Evolutionary conservation across 2,329 filamentous ascomycete genomes (phyloP), one percentile per base, ranked within the genome.

Genomic region (Venturia carpophila): DNA sequence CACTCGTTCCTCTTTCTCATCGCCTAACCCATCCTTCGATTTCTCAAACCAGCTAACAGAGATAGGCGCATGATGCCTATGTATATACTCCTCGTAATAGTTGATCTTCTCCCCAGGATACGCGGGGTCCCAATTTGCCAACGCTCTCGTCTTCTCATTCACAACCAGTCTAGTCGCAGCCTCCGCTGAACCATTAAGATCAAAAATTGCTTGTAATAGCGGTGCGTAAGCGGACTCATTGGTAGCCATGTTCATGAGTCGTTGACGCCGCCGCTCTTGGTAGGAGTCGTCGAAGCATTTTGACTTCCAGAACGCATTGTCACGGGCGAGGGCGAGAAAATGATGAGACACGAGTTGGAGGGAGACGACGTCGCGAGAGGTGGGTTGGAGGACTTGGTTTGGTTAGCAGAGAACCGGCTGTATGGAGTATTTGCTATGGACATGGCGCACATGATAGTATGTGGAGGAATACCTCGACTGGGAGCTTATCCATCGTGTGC

Each of bases 71-170:
- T 92, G 83, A 75, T 92, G 83, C 42, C 92, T 83, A 64, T 92
- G 90, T 68, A 95, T 88, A 72, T 92, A 96, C 75, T 97, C 92
- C 65, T 89, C 84, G 74, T 96, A 96, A 88, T 91, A 97, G 61
- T 89, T 86, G 24, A 92, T 81, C 49, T 79, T 80, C 75, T 97
- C 92, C 5, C 76, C 78, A 0, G 86, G 84, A 68, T 88, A 91
- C 0, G 84, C 85, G 0, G 90, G 90, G 69, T 96, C 91, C 92
- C 92, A 96, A 69, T 91, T 91, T 5, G 87, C 87, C 71, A 89
- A 79, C 66, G 90, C 83, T 62, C 86, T 27, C 78, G 76, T 65
- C 78, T 78, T 69, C 83, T 78, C 67, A 69, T 72, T 15, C 69
- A 67, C 65, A 71, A 67, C 76, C 71, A 71, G 71, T 66, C 21